Percentiles rank a stretch among this genome's conserved stretches.
Conservation (phyloP, 352 stramenopile species). For the Phytophthora cajani region DNA sequence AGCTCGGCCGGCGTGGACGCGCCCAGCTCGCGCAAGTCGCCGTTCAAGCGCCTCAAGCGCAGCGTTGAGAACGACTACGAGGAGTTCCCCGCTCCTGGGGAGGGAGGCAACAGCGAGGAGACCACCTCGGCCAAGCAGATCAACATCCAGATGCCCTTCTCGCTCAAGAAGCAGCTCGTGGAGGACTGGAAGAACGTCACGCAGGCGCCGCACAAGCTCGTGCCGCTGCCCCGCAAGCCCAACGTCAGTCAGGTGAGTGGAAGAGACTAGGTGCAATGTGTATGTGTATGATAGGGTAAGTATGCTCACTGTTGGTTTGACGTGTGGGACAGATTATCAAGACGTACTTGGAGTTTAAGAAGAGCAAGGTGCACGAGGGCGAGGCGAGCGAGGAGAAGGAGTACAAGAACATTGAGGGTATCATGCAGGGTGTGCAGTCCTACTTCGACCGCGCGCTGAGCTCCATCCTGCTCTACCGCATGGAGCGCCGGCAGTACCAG, state of each 20-base stretch:
- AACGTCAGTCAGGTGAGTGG: slow-evolving; percentile 44
- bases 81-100: slow-evolving; percentile 42
- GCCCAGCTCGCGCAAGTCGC: slow-evolving; percentile 57
- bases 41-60: slow-evolving; percentile 82
- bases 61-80: slow-evolving; percentile 75
- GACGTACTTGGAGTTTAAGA: slow-evolving; percentile 82
- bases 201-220: slow-evolving; percentile 79
- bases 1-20: slow-evolving; percentile 66
- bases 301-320: slow-evolving; percentile 4
- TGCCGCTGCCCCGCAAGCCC: slow-evolving; percentile 83
- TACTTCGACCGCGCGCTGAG: slow-evolving; percentile 92
- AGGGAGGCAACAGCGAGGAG: background rate
- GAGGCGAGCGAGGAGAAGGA: slow-evolving; percentile 74
- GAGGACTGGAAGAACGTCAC: slow-evolving; percentile 91
- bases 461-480: slow-evolving; percentile 91
- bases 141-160: slow-evolving; percentile 88
- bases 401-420: slow-evolving; percentile 83
- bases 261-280: too few species aligned
- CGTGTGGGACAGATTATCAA: slow-evolving; percentile 58
- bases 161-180: slow-evolving; percentile 92
- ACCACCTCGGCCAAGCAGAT: slow-evolving; percentile 47
- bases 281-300: background rate
- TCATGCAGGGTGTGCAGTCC: slow-evolving; percentile 86
- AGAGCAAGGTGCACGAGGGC: slow-evolving; percentile 62
- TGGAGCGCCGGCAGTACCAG: slow-evolving; percentile 91